Base-by-base conservation (phyloP, 495 filamentous ascomycete genomes). In the Glarea lozoyensis region DNA sequence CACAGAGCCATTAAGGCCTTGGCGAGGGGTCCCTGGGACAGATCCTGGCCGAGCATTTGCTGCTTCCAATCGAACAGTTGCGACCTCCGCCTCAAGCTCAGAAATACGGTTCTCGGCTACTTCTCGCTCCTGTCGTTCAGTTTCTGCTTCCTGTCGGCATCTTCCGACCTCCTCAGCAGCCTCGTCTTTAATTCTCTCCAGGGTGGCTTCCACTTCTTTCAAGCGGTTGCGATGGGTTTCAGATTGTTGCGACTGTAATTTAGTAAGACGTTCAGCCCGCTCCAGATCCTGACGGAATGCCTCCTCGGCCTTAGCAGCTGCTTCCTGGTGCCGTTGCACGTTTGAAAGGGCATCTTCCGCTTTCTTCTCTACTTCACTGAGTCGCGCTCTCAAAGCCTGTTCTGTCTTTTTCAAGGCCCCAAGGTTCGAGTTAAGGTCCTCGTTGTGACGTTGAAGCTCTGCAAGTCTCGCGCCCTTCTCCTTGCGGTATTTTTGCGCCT, bases 401-500 rank as follows among this genome's bases (percentile, higher is more conserved):
- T 94, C 86, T 32, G 76, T 87, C 13, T 82, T 78, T 45, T 81
- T 78, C 2, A 92, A 69, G 9, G 81, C 78, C 39, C 94, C 86
- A 32, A 89, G 71, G 7, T 64, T 82, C 7, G 79, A 77, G 47
- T 68, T 78, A 19, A 82, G 76, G 50, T 97, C 90, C 43, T 96
- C 90, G 49, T 89, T 85, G 37, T 82, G 75, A 12, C 86, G 84
- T 57, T 96, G 86, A 21, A 99, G 76, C 55, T 90, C 84, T 10
- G 86, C 67, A 50, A 96, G 83, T 15, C 84, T 80, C 0, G 85
- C 76, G 51, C 80, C 79, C 70, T 96, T 97, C 58, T 99, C 92
- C 53, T 95, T 97, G 43, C 93, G 79, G 67, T 84, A 93, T 50
- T 89, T 95, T 45, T 87, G 73, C 34, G 85, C 76, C 53, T 97